Base-by-base conservation (phyloP, 2,329 filamentous ascomycete species). In the Waltergamsia citrina region DNA sequence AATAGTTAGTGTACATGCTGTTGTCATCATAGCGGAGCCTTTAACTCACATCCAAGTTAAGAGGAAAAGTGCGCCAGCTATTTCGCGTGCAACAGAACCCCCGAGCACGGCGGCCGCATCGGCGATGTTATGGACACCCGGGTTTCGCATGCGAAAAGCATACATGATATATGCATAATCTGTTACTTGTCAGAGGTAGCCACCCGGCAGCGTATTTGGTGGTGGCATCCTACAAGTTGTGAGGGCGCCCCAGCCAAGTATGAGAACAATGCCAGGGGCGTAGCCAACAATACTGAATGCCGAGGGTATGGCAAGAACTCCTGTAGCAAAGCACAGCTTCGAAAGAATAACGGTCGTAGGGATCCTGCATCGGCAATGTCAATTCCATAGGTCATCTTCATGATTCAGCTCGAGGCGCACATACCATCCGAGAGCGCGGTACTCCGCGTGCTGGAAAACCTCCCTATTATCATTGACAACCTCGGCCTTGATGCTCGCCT, bases 141-240 rank as follows among this genome's bases (percentile, higher is more conserved):
- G 33, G 21, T 47, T 43, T 28, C 34, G 36, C 43, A 46, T 47
- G 9, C 46, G 43, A 21, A 50, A 50, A 8, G 19, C 29, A n/a
- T 47, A 48, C 45, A 47, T 44, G 29, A 50, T 37, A 12, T 44
- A 47, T n/a, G 47, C 47, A 30, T 48, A 50, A 32, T 48, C 45
- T 44, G 10, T n/a, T 11, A 12, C n/a, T n/a, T n/a, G n/a, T n/a
- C n/a, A n/a, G n/a, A n/a, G n/a, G n/a, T n/a, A n/a, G n/a, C n/a
- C n/a, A n/a, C n/a, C n/a, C n/a, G n/a, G 7, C 22, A n/a, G n/a
- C n/a, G n/a, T n/a, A n/a, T n/a, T n/a, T n/a, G n/a, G 11, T 12
- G 19, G 11, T 24, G 20, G 8, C 3, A 11, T 4, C 37, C 21
- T 38, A 48, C 45, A 48, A 9, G 44, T 48, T 16, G 44, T 46